phyloP scores from a whole-genome alignment of 164 flowering plant species.

The Nymphaea colorata region DNA sequence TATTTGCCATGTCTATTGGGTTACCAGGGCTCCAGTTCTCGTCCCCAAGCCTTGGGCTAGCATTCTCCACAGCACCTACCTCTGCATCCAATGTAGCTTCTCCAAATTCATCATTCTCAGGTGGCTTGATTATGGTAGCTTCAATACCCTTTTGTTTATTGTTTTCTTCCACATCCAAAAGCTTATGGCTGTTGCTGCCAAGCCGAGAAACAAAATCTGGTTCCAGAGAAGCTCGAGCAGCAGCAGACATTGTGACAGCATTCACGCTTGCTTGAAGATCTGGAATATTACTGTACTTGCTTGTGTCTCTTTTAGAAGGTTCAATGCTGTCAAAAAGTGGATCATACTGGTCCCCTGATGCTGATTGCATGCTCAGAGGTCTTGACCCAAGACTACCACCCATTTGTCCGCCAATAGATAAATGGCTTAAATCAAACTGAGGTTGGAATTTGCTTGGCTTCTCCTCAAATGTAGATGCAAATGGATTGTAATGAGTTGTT shows the following conservation, averaged over 20 bases:
- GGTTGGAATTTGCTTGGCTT: background rate
- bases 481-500: constrained; percentile 45
- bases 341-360: constrained; percentile 56
- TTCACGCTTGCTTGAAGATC: constrained; percentile 14
- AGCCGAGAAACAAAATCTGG: constrained; percentile 19
- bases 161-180: constrained; percentile 34
- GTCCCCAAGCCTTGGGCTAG: constrained; percentile 22
- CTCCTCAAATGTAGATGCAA: constrained; percentile 57
- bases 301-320: constrained; percentile 24
- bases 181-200: constrained; percentile 23
- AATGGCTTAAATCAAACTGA: background rate
- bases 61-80: constrained; percentile 68
- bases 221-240: constrained; percentile 13
- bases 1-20: constrained; percentile 26
- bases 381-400: background rate
- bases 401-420: background rate
- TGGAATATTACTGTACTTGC: constrained; percentile 21
- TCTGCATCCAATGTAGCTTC: constrained; percentile 74
- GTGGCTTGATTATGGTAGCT: constrained; percentile 22
- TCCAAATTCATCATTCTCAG: constrained; percentile 67
- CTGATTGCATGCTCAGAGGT: constrained; percentile 1
- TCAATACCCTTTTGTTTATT: constrained; percentile 28
- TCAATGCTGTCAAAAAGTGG: constrained; percentile 84
- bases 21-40: constrained; percentile 23
- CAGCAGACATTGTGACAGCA: constrained; percentile 3